These are phyloP conservation scores for Juncus inflexus DNA, from an alignment of 176 grass and related monocot genomes.

Conservation along the genomic window DNA sequence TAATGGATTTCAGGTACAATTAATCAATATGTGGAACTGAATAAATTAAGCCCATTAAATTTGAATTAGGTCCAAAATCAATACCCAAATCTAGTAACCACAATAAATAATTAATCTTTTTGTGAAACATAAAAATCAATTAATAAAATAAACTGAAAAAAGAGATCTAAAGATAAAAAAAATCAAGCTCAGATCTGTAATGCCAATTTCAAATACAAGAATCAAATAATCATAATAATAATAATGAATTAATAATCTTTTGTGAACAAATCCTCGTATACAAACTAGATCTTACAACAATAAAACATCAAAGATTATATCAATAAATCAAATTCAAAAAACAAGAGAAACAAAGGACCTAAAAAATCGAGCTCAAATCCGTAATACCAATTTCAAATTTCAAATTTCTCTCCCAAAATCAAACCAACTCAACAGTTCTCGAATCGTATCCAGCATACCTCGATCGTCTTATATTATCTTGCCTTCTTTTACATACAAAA, in stretches of 20 bases:
- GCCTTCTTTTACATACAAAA: constrained; percentile 58
- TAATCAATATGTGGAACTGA: too few species aligned
- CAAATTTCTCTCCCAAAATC: background rate
- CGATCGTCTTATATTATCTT: constrained; percentile 66
- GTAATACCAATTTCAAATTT: background rate
- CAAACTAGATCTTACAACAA: constrained; percentile 11
- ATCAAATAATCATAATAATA: constrained; percentile 8
- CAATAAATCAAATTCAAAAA: constrained; percentile 11
- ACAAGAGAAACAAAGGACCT: background rate
- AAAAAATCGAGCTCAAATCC: constrained; percentile 15
- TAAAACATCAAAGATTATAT: constrained; percentile 4
- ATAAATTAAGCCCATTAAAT: too few species aligned
- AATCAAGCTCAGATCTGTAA: too few species aligned
- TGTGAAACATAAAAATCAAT: too few species aligned
- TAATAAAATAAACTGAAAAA: too few species aligned
- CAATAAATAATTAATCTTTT: too few species aligned
- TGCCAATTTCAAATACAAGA: background rate
- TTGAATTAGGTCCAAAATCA: too few species aligned
- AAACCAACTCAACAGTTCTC: constrained; percentile 56
- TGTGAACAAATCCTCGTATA: constrained; percentile 5
- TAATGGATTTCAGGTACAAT: too few species aligned
- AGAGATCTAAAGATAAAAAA: too few species aligned
- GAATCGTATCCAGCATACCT: constrained; percentile 69
- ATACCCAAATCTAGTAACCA: too few species aligned
- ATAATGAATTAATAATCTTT: background rate